These are phyloP conservation scores for Morella rubra DNA, from an alignment of 306 rosid genomes.

Conservation along the genomic window DNA sequence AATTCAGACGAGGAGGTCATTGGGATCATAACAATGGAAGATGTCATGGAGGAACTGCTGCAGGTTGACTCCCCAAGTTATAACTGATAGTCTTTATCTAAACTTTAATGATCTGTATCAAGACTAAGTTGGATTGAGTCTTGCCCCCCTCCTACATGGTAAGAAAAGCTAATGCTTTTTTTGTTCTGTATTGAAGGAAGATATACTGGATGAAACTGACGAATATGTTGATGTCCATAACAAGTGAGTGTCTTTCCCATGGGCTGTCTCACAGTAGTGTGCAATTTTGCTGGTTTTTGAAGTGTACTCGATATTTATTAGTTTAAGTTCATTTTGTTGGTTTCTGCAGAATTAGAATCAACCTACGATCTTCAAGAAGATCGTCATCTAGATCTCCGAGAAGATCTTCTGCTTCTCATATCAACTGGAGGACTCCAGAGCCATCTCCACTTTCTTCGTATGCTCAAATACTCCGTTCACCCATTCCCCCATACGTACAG, in stretches of 20 bases:
- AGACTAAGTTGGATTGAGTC: background rate
- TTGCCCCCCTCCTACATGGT: too few species aligned
- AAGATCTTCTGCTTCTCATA: conserved; percentile 36
- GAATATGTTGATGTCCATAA: conserved; percentile 69
- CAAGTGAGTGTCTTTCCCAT: conserved; percentile 44
- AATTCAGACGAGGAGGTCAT: conserved; percentile 44
- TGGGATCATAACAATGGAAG: conserved; percentile 81
- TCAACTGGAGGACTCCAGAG: conserved; percentile 41
- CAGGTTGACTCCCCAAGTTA: conserved; percentile 38
- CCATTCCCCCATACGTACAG: conserved; percentile 14
- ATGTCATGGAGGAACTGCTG: conserved; percentile 79
- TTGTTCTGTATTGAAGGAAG: conserved; percentile 45
- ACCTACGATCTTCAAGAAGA: conserved; percentile 55
- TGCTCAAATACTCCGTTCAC: conserved; percentile 18
- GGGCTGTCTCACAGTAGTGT: background rate
- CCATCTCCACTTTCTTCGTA: conserved; percentile 36
- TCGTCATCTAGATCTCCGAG: conserved; percentile 47
- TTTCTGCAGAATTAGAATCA: conserved; percentile 55
- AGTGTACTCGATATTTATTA: background rate
- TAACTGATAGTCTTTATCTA: background rate
- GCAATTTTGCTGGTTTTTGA: background rate
- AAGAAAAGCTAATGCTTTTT: conserved; percentile 4
- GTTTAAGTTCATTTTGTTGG: background rate
- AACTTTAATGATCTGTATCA: background rate
- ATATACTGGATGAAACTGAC: conserved; percentile 81